These are phyloP conservation scores for Pichia sp. DNA, from an alignment of 1,139 yeast species.

Conservation along the genomic window DNA sequence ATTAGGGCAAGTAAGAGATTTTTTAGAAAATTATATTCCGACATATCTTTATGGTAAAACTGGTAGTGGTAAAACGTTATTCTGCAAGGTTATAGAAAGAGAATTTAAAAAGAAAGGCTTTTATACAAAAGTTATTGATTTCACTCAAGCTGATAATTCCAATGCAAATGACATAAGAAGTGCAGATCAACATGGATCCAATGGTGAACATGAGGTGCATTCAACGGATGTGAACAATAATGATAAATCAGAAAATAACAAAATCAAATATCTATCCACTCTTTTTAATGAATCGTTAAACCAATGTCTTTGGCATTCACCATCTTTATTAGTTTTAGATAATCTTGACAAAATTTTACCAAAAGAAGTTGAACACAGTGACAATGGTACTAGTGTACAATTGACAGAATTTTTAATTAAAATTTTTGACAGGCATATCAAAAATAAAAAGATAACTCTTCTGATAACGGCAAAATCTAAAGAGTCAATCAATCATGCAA, in stretches of 20 bases:
- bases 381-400: constrained; percentile 53
- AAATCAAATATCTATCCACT: constrained; percentile 43
- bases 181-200: not conserved
- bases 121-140: constrained; percentile 29
- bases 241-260: constrained; percentile 55
- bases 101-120: constrained; percentile 36
- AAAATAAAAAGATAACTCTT: constrained; percentile 43
- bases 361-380: constrained; percentile 66
- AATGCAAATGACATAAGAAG: constrained; percentile 40
- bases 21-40: constrained; percentile 49
- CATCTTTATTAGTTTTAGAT: constrained; percentile 69
- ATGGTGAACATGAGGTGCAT: not conserved
- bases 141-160: constrained; percentile 33
- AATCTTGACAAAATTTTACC: constrained; percentile 73
- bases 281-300: constrained; percentile 47
- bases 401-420: constrained; percentile 41
- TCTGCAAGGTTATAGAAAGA: constrained; percentile 39
- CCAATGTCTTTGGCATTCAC: constrained; percentile 72
- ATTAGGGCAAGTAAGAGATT: constrained; percentile 36
- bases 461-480: constrained; percentile 57
- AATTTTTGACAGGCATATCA: constrained; percentile 35
- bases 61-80: constrained; percentile 74
- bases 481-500: constrained; percentile 54
- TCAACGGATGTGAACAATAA: constrained; percentile 32
- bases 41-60: constrained; percentile 62